These are phyloP conservation scores for Aureobasidium sp. DNA, from an alignment of 2,329 filamentous ascomycete genomes.

Conservation along the genomic window DNA sequence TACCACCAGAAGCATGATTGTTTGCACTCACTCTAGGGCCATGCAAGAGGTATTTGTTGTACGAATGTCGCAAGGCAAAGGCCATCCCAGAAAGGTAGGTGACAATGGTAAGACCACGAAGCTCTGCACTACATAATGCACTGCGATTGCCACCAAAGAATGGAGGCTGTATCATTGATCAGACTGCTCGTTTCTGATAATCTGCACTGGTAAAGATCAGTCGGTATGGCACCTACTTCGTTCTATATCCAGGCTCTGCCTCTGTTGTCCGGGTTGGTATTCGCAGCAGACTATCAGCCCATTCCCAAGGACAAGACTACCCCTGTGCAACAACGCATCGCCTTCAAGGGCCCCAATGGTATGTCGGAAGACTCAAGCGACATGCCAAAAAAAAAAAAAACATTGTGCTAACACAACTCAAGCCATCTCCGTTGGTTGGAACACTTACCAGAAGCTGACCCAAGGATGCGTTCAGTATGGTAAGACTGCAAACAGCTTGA, in stretches of 20 bases:
- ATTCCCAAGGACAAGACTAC: conserved; percentile 44
- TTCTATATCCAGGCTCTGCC: not conserved
- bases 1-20: not conserved
- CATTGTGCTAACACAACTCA: not conserved
- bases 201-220: not conserved
- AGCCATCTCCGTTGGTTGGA: conserved; percentile 48
- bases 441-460: conserved; percentile 42
- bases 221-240: not conserved
- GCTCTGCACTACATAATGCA: not conserved
- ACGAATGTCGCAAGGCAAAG: not conserved
- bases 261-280: not conserved
- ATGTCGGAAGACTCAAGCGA: not conserved
- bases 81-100: conserved; percentile 5
- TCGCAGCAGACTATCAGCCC: conserved; percentile 31
- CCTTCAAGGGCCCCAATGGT: conserved; percentile 43
- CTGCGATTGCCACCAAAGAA: not conserved
- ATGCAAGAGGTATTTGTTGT: conserved; percentile 1
- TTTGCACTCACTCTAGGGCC: not conserved
- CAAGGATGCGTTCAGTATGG: conserved; percentile 46
- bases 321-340: conserved; percentile 46
- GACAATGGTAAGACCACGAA: not conserved
- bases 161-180: not conserved
- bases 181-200: not conserved
- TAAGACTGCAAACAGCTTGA: conserved; percentile 32
- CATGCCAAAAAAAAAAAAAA: not conserved